Base-by-base conservation (phyloP, 805 yeast genomes). In the Suhomyces xylopsoci region DNA sequence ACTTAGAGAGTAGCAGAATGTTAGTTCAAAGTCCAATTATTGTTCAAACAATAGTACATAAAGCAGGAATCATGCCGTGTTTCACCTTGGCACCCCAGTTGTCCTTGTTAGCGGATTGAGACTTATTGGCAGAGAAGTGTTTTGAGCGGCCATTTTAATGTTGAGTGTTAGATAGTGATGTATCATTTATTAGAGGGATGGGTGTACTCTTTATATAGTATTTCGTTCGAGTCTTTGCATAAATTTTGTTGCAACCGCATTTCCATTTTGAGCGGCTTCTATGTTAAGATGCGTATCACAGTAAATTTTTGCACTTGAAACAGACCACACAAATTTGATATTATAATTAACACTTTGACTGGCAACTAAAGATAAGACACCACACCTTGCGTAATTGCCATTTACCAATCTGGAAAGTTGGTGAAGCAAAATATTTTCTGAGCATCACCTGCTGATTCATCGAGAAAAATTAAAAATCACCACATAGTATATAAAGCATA, bases 101-200 rank as follows among this genome's bases (percentile, higher is more conserved):
- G 50, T 47, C 50, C 25, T 30, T 47, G 50, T 47, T 25, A 7
- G 50, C 50, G 15, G 50, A 38, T 25, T 47, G 44, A 24, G 50
- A 9, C 45, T 47, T 47, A 26, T 15, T 26, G 26, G 50, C 32
- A 24, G 50, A 24, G 36, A 15, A 45, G 40, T 45, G 32, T 24
- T 24, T 45, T 45, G 48, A 30, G 48, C 48, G 38, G 48, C 48
- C 48, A 30, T 45, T 36, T 20, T 24, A 42, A 6, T 41, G 19
- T 15, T 36, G 41, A 15, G 2, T 36, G 19, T 4, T 36, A 7
- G 41, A 15, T 36, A 36, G 15, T 15, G 12, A 4, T 15, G 20
- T 9, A 36, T 6, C 20, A 26, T 25, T 20, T 5, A 25, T 36
- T 7, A 15, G 12, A 15, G 12, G 12, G 14, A 7, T 36, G 12